phyloP scores from a whole-genome alignment of 345 rosid genomes.

The Carallia pectinifolia region DNA sequence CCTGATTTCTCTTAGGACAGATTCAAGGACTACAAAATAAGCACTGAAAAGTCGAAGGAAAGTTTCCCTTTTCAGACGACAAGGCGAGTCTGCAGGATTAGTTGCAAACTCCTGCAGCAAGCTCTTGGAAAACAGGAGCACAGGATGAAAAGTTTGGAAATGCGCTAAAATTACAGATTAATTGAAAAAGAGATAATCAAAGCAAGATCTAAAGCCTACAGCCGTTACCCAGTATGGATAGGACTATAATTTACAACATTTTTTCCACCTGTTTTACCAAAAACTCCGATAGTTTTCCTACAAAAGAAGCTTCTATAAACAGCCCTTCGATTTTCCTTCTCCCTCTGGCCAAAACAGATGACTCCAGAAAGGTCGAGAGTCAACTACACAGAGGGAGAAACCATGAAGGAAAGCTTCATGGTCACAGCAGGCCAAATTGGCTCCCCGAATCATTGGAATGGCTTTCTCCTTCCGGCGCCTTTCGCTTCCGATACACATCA shows the following conservation, averaged over 20 bases:
- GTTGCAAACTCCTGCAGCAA: too few relatives aligned
- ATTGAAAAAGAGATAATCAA: too few relatives aligned
- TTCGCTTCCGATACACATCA: constrained; percentile 49
- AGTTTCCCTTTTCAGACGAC: too few relatives aligned
- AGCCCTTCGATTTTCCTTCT: not conserved
- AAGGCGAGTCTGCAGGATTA: too few relatives aligned
- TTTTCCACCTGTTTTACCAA: not conserved
- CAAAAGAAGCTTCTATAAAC: constrained; percentile 11
- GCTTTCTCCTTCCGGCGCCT: constrained; percentile 48
- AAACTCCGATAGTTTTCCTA: constrained; percentile 10
- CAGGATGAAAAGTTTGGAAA: too few relatives aligned
- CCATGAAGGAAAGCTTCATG: not conserved
- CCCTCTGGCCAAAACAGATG: constrained; percentile 1
- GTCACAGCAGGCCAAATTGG: constrained; percentile 31
- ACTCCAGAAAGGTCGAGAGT: constrained; percentile 16
- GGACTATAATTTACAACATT: not conserved
- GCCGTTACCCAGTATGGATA: not conserved
- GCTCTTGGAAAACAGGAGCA: too few relatives aligned
- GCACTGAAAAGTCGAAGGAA: too few relatives aligned
- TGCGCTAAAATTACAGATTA: too few relatives aligned
- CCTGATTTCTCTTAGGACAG: too few relatives aligned
- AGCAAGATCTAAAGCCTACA: not conserved
- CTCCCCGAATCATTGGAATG: constrained; percentile 47
- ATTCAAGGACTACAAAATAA: too few relatives aligned
- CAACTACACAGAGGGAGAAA: constrained; percentile 9